phyloP scores from a whole-genome alignment of 345 rosid genomes.

The Lenwebbia sp. region DNA sequence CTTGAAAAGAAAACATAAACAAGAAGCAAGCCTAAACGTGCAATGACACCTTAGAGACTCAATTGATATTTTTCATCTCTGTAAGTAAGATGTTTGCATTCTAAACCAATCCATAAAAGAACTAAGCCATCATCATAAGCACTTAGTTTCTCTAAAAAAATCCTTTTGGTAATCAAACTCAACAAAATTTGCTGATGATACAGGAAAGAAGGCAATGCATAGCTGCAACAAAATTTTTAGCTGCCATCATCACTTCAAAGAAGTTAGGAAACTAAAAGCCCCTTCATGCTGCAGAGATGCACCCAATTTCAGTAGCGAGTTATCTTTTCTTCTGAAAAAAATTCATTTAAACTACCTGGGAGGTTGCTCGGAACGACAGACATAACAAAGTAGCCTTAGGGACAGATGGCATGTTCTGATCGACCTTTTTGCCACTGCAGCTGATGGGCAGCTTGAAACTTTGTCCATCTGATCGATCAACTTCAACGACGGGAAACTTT shows the following conservation, averaged over 20 bases:
- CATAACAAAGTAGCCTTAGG: conserved; percentile 64
- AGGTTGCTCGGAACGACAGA: conserved; percentile 70
- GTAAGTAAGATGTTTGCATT: neutral
- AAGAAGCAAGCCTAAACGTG: neutral
- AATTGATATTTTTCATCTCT: neutral
- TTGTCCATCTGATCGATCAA: conserved; percentile 35
- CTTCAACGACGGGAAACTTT: conserved; percentile 66
- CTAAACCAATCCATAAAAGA: neutral
- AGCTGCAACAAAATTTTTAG: neutral
- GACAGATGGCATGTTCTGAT: conserved; percentile 12
- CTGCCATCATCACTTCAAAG: neutral
- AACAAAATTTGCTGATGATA: neutral
- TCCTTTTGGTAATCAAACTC: neutral
- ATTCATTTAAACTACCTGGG: conserved; percentile 43
- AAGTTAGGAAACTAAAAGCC: neutral
- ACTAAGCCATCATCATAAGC: neutral
- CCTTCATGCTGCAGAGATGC: neutral
- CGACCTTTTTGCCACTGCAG: conserved; percentile 12
- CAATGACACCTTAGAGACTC: neutral
- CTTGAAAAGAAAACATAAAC: neutral
- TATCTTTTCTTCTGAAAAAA: neutral
- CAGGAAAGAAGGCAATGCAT: neutral
- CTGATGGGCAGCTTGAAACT: conserved; percentile 49
- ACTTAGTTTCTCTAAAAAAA: neutral
- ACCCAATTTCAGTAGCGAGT: neutral